Percentiles rank a stretch among this genome's conserved stretches.
Evolutionary conservation across 306 rosid genomes (phyloP).

Genomic region (Crataegus laevigata): DNA sequence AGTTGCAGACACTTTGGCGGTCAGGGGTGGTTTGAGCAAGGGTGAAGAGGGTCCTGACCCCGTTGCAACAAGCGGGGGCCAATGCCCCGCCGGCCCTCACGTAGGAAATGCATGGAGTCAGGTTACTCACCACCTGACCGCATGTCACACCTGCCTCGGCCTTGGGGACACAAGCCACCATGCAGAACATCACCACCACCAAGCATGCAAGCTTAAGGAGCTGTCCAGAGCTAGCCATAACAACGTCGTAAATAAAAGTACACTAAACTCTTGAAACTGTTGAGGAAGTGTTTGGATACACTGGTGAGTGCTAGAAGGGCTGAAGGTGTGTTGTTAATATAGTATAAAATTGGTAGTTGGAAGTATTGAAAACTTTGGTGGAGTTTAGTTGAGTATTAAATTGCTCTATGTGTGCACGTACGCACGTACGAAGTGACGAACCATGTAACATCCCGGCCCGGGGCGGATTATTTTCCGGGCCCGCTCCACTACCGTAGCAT

Average conservation of each 20-base stretch:
- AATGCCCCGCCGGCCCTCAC: slow-evolving; percentile 12
- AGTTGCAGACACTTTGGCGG: slow-evolving; percentile 41
- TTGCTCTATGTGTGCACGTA: background rate
- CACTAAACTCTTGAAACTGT: background rate
- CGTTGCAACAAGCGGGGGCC: slow-evolving; percentile 34
- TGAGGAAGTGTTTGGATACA: background rate
- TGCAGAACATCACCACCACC: slow-evolving; percentile 16
- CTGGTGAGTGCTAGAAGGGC: background rate
- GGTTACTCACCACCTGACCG: slow-evolving; percentile 13
- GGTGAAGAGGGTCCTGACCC: slow-evolving; percentile 22
- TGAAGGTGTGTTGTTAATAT: background rate
- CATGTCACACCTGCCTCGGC: slow-evolving; percentile 27
- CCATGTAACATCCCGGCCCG: too few species aligned
- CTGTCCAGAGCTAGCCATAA: slow-evolving; percentile 24
- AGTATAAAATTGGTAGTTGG: slow-evolving; percentile 2
- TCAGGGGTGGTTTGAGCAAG: slow-evolving; percentile 42
- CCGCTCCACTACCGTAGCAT: too few species aligned
- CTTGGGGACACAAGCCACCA: slow-evolving; percentile 18
- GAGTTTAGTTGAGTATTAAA: slow-evolving; percentile 3
- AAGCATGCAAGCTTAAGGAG: slow-evolving; percentile 12
- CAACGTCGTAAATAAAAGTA: background rate
- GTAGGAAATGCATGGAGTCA: slow-evolving; percentile 36
- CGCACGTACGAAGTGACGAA: background rate
- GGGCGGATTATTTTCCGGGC: too few species aligned
- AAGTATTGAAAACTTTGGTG: background rate